Evolutionary conservation across 108 stramenopile species (phyloP), one percentile per base, ranked within the genome.

Genomic region (Schizochytrium sp.): DNA sequence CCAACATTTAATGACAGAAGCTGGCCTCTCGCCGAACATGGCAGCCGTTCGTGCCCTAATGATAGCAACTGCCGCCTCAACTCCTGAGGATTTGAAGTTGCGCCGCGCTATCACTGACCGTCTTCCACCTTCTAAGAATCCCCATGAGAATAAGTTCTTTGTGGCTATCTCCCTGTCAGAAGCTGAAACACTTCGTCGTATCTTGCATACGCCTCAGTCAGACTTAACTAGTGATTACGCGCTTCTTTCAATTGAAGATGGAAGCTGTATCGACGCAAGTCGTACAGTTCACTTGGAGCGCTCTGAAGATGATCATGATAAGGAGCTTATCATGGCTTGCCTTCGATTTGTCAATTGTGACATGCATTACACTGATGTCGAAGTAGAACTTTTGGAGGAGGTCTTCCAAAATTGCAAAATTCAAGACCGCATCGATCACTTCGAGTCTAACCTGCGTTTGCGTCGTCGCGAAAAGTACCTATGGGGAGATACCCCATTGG

Each of bases 101-200:
- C 44, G 40, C 45, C 8, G 40, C 4, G 5, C 46, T 0, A 40
- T 57, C 5, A 13, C 61, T 28, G 15, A 47, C 5, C 40, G 58
- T 8, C 56, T 61, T 8, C 88, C 41, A 0, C 10, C 61, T 17
- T 0, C 58, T 17, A 5, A 61, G 10, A 46, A 44, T 3, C 42
- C 58, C 19, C 88, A 44, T 17, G 55, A 46, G 47, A 46, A 64
- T 53, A 47, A 42, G 49, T 88, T 50, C 88, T 69, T 19, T 69
- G 89, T 89, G 46, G 42, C 53, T 17, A n/a, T 91, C 5, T 46
- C 72, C 12, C 57, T 91, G 2, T 56, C 88, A 50, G 90, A 91
- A 46, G 90, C 90, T 1, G 72, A 89, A 61, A 56, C 88, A 19
- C 4, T 89, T 15, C 90, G 90, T 40, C 69, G 88, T 53, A 55